These are phyloP conservation scores for Phylloboletellus chloephorus DNA, from an alignment of 1,284 basidiomycete species.

Conservation along the genomic window DNA sequence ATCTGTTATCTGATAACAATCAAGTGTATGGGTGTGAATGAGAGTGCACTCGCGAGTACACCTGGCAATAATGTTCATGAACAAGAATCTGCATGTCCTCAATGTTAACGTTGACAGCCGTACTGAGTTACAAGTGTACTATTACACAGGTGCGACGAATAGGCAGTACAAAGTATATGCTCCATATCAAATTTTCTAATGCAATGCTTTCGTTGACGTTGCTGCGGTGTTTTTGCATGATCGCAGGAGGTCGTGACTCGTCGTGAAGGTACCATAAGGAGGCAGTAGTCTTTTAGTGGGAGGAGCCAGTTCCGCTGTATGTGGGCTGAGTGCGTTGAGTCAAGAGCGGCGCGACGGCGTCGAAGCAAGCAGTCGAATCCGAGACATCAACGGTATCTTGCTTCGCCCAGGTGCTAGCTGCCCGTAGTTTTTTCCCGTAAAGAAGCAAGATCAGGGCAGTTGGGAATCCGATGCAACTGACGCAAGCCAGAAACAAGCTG, in stretches of 20 bases:
- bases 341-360: slow-evolving; percentile 12
- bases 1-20: too few relatives aligned
- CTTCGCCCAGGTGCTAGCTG: slow-evolving; percentile 24
- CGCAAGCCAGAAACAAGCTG: slow-evolving; percentile 23
- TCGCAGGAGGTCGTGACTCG: slow-evolving; percentile 2
- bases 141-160: too few relatives aligned
- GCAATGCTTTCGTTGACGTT: too few relatives aligned
- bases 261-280: slow-evolving; percentile 5
- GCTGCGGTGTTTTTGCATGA: too few relatives aligned
- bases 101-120: too few relatives aligned
- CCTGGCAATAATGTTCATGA: too few relatives aligned
- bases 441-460: slow-evolving; percentile 17
- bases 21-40: too few relatives aligned
- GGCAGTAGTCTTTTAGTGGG: slow-evolving; percentile 3
- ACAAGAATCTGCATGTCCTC: too few relatives aligned
- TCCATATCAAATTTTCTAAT: too few relatives aligned
- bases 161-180: too few relatives aligned
- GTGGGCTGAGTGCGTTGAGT: slow-evolving; percentile 6
- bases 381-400: slow-evolving; percentile 12
- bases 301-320: slow-evolving; percentile 17
- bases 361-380: slow-evolving; percentile 1
- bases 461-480: slow-evolving; percentile 26
- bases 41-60: too few relatives aligned
- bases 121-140: too few relatives aligned
- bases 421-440: slow-evolving; percentile 18